Evolutionary conservation across 192 early-diverging fungal species (phyloP).

Genomic region (Funneliformis geosporum): DNA sequence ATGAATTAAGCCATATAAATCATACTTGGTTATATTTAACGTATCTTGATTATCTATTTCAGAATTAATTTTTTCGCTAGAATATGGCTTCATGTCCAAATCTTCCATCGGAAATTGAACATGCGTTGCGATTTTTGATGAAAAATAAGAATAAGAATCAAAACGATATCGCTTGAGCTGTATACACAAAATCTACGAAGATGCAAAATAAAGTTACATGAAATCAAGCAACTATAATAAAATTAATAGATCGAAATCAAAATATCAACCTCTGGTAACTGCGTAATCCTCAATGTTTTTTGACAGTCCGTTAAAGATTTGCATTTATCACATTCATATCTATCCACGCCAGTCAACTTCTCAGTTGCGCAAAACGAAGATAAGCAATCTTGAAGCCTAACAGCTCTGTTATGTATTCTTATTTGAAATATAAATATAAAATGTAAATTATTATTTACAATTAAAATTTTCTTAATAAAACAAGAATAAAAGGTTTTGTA

Average conservation of each 20-base stretch:
- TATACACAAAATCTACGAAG: slow-evolving; percentile 40
- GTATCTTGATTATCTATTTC: not conserved
- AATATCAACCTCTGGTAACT: slow-evolving; percentile 36
- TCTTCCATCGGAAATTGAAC: slow-evolving; percentile 50
- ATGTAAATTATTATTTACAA: not conserved
- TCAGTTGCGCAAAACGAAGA: slow-evolving; percentile 47
- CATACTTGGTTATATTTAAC: slow-evolving; percentile 33
- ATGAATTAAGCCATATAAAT: slow-evolving; percentile 44
- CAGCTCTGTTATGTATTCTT: slow-evolving; percentile 34
- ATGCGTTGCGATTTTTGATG: slow-evolving; percentile 46
- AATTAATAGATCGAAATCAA: not conserved
- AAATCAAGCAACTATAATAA: not conserved
- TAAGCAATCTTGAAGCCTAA: slow-evolving; percentile 46
- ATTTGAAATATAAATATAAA: not conserved
- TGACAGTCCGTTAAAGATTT: slow-evolving; percentile 41
- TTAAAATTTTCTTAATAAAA: not conserved
- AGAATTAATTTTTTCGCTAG: slow-evolving; percentile 32
- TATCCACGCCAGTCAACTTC: slow-evolving; percentile 43
- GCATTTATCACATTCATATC: slow-evolving; percentile 43
- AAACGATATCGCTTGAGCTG: slow-evolving; percentile 45
- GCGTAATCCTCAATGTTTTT: slow-evolving; percentile 42
- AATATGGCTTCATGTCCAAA: slow-evolving; percentile 44
- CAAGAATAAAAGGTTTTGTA: not conserved
- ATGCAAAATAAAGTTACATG: not conserved
- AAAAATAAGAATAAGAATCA: slow-evolving; percentile 41